Evolutionary conservation across 2,329 filamentous ascomycete species (phyloP).

Genomic region (Hymenotorrendiella dingleyae): DNA sequence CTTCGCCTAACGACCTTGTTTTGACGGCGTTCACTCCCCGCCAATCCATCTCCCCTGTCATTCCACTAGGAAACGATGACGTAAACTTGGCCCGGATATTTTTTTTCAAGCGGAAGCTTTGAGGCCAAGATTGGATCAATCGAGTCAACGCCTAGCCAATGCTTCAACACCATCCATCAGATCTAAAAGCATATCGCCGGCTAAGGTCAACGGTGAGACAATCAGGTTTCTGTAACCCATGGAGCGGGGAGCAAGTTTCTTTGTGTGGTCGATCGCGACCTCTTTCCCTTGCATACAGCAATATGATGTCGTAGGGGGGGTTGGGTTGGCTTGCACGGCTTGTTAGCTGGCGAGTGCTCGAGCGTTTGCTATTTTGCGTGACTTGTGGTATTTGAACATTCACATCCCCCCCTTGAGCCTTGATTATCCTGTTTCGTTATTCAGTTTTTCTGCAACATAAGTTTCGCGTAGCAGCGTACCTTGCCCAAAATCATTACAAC

Average conservation of each 20-base stretch:
- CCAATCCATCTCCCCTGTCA: conserved; percentile 5
- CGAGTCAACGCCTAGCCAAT: not conserved
- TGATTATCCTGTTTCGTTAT: not conserved
- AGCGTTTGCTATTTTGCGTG: not conserved
- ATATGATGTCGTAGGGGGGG: too few relatives aligned
- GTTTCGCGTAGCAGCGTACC: too few relatives aligned
- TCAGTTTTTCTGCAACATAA: not conserved
- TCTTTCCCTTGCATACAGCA: too few relatives aligned
- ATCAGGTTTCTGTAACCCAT: too few relatives aligned
- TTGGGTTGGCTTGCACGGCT: too few relatives aligned
- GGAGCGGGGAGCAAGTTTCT: too few relatives aligned
- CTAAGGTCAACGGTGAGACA: too few relatives aligned
- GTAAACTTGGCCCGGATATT: not conserved
- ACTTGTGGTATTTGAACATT: conserved; percentile 4
- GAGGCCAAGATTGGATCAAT: conserved; percentile 1
- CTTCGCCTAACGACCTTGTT: conserved; percentile 8
- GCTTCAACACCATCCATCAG: too few relatives aligned
- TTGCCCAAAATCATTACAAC: too few relatives aligned
- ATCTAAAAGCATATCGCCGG: too few relatives aligned
- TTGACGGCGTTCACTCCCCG: not conserved
- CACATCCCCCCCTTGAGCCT: not conserved
- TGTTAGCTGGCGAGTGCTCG: too few relatives aligned
- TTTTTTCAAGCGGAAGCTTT: not conserved
- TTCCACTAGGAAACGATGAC: conserved; percentile 5
- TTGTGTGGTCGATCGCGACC: too few relatives aligned